phyloP scores from a whole-genome alignment of 768 basidiomycete species.

The Goffeauzyma gilvescens region DNA sequence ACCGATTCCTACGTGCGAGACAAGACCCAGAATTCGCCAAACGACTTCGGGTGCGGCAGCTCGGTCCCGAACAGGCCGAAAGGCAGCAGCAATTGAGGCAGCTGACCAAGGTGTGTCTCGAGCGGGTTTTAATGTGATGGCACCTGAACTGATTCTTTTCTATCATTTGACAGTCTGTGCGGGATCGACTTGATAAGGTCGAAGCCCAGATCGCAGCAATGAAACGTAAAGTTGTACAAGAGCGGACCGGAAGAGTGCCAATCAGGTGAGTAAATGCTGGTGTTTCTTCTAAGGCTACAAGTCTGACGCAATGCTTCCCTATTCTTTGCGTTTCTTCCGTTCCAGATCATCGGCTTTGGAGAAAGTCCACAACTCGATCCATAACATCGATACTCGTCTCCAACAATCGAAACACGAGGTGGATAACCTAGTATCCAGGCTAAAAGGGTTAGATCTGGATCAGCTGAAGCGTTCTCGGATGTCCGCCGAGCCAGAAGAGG shows the following conservation, averaged over 20 bases:
- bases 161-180: conserved; percentile 39
- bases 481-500: not conserved
- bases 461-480: no score
- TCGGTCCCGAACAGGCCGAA: conserved; percentile 77
- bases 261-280: conserved; percentile 39
- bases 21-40: conserved; percentile 61
- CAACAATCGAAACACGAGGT: conserved; percentile 25
- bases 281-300: not conserved
- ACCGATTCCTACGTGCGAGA: conserved; percentile 37
- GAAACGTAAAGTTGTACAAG: conserved; percentile 49
- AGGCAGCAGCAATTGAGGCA: conserved; percentile 58
- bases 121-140: not conserved
- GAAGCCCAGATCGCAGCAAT: conserved; percentile 52
- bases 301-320: no score
- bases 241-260: conserved; percentile 44
- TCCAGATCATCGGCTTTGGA: conserved; percentile 44
- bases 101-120: conserved; percentile 43
- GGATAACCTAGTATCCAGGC: conserved; percentile 22
- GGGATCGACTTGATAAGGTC: conserved; percentile 56
- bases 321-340: no score
- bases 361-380: conserved; percentile 61
- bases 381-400: conserved; percentile 49
- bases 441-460: not conserved
- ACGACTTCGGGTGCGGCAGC: conserved; percentile 50
- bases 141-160: conserved; percentile 4